Evolutionary conservation across 2,329 filamentous ascomycete genomes (phyloP).

Genomic region (Achaetomium macrosporum): DNA sequence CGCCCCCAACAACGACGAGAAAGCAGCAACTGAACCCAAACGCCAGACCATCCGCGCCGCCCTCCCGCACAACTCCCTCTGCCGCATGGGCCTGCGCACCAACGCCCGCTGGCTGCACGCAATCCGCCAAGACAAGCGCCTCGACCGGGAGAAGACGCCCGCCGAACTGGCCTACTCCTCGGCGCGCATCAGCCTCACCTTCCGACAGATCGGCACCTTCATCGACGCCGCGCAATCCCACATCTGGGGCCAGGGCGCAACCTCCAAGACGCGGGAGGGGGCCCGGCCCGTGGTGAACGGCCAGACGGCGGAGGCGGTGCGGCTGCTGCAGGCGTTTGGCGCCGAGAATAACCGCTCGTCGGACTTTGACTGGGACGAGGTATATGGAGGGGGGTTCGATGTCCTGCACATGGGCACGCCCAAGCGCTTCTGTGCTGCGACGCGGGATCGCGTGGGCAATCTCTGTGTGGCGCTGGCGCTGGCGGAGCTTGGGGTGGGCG

Average conservation of each 20-base stretch:
- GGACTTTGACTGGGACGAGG: slow-evolving; percentile 51
- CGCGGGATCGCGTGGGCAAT: slow-evolving; percentile 38
- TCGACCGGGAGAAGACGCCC: slow-evolving; percentile 56
- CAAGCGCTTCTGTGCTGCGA: slow-evolving; percentile 42
- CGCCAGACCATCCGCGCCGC: slow-evolving; percentile 61
- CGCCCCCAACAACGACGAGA: background rate
- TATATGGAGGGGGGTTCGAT: slow-evolving; percentile 78
- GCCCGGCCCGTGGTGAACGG: slow-evolving; percentile 66
- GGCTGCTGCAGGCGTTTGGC: slow-evolving; percentile 74
- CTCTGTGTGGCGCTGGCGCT: slow-evolving; percentile 46
- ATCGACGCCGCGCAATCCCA: slow-evolving; percentile 54
- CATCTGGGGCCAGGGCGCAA: slow-evolving; percentile 93
- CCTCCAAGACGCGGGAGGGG: slow-evolving; percentile 53
- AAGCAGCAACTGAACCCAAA: slow-evolving; percentile 2
- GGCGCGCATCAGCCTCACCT: slow-evolving; percentile 85
- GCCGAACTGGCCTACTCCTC: slow-evolving; percentile 68
- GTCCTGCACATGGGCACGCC: slow-evolving; percentile 61
- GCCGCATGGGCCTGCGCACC: slow-evolving; percentile 71
- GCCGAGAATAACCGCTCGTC: slow-evolving; percentile 63
- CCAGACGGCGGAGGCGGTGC: slow-evolving; percentile 56
- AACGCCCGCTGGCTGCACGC: slow-evolving; percentile 87
- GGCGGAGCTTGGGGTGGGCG: slow-evolving; percentile 41
- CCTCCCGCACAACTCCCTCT: slow-evolving; percentile 85
- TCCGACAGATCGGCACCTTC: slow-evolving; percentile 83
- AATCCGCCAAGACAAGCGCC: slow-evolving; percentile 83